A percentile compares a stretch with the other conserved stretches of the same genome.
Conservation (phyloP, 345 rosid genomes). For the Gossypium sturtianum region DNA sequence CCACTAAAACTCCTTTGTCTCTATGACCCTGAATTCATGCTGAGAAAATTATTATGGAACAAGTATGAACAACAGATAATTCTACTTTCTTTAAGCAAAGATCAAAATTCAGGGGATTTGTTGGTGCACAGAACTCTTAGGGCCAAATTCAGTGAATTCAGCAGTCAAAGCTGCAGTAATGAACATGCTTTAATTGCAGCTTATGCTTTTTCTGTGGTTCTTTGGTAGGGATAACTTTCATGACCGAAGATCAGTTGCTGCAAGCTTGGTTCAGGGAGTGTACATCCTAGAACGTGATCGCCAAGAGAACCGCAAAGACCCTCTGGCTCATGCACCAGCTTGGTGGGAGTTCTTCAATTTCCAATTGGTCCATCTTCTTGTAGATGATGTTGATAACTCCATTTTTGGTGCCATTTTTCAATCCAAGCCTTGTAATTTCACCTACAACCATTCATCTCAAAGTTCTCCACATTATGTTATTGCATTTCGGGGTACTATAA, state of each 20-base stretch:
- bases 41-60: background rate
- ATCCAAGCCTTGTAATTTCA: conserved; percentile 21
- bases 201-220: background rate
- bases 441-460: conserved; percentile 12
- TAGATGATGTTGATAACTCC: conserved; percentile 52
- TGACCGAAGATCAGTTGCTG: conserved; percentile 58
- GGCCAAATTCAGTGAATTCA: background rate
- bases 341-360: conserved; percentile 75
- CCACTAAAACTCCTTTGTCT: background rate
- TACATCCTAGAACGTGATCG: conserved; percentile 56
- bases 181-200: background rate
- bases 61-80: background rate
- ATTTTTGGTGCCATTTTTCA: conserved; percentile 61
- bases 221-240: conserved; percentile 39
- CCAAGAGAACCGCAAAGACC: conserved; percentile 46
- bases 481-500: conserved; percentile 66
- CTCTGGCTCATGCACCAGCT: conserved; percentile 41
- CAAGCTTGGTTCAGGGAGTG: conserved; percentile 66
- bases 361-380: conserved; percentile 33
- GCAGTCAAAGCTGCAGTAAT: background rate
- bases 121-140: background rate
- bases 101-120: background rate
- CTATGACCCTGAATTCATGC: background rate
- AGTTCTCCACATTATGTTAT: conserved; percentile 48
- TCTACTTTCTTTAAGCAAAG: background rate